These are phyloP conservation scores for Penicillium sp. DNA, from an alignment of 2,329 filamentous ascomycete species.

Conservation along the genomic window DNA sequence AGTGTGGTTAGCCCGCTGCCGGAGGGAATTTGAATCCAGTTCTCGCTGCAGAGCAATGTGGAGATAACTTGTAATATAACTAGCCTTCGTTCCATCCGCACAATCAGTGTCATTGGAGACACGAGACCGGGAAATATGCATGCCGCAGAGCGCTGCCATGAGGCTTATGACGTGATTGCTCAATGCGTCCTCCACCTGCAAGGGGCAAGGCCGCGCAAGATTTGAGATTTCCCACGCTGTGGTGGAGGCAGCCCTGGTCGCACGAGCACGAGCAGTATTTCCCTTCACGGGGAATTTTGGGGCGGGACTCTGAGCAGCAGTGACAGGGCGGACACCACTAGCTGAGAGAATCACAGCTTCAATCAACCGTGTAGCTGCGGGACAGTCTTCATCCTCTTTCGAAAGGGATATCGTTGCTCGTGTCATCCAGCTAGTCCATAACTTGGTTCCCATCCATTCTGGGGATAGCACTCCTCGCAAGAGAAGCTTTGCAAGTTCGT, in stretches of 20 bases:
- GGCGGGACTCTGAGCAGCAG: background rate
- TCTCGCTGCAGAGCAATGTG: slow-evolving; percentile 27
- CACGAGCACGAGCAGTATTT: slow-evolving; percentile 5
- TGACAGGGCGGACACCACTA: slow-evolving; percentile 16
- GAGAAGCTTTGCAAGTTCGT: slow-evolving; percentile 38
- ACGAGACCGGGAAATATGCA: slow-evolving; percentile 37
- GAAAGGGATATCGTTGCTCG: slow-evolving; percentile 40
- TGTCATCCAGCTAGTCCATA: slow-evolving; percentile 39
- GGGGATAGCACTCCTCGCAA: slow-evolving; percentile 33
- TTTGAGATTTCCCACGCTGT: slow-evolving; percentile 5
- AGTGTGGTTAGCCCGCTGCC: slow-evolving; percentile 9
- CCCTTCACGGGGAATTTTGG: background rate
- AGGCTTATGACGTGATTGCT: slow-evolving; percentile 40
- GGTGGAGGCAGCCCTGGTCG: slow-evolving; percentile 22
- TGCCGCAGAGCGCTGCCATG: slow-evolving; percentile 38
- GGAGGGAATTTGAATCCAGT: slow-evolving; percentile 15
- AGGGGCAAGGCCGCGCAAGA: slow-evolving; percentile 27
- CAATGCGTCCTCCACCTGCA: slow-evolving; percentile 38
- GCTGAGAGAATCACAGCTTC: slow-evolving; percentile 37
- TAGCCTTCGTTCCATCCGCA: slow-evolving; percentile 25
- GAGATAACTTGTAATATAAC: slow-evolving; percentile 27
- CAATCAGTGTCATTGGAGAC: slow-evolving; percentile 13
- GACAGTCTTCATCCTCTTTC: slow-evolving; percentile 34
- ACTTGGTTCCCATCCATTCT: slow-evolving; percentile 44
- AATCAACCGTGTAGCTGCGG: slow-evolving; percentile 33